These are phyloP conservation scores for Leishmania gerbilli DNA, from an alignment of 208 protist genomes.

Conservation along the genomic window DNA sequence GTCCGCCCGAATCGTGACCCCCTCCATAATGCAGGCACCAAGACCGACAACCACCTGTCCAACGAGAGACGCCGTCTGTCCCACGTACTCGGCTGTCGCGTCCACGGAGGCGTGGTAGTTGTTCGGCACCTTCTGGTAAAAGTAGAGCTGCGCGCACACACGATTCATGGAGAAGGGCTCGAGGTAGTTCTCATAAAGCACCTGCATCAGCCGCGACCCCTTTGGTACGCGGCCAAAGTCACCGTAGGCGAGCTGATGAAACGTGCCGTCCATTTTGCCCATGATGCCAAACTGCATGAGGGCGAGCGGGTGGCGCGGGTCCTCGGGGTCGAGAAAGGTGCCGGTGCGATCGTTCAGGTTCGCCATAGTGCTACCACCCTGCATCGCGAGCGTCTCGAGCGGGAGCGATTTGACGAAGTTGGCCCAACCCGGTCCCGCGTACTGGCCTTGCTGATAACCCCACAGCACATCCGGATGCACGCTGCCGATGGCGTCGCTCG, in stretches of 20 bases:
- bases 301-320: constrained; percentile 77
- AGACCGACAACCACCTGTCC: constrained; percentile 82
- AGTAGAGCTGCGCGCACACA: constrained; percentile 84
- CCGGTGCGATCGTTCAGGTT: constrained; percentile 85
- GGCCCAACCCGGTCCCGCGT: constrained; percentile 81
- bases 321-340: constrained; percentile 80
- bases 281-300: constrained; percentile 68
- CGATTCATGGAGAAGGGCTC: constrained; percentile 90
- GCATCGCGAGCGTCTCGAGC: constrained; percentile 72
- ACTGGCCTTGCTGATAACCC: constrained; percentile 81
- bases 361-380: constrained; percentile 68
- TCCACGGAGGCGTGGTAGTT: constrained; percentile 87
- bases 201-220: constrained; percentile 81
- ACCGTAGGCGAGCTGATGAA: constrained; percentile 68
- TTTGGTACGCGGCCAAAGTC: constrained; percentile 63
- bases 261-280: constrained; percentile 64
- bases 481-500: constrained; percentile 64
- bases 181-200: constrained; percentile 90
- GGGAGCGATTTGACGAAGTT: constrained; percentile 75
- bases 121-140: constrained; percentile 89
- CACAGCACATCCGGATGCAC: constrained; percentile 86
- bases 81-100: constrained; percentile 80
- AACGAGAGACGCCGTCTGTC: constrained; percentile 78
- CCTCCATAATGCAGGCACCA: constrained; percentile 84
- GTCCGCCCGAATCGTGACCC: constrained; percentile 82